These are phyloP conservation scores for Solanum piurae DNA, from an alignment of 257 asterid species.

Conservation along the genomic window DNA sequence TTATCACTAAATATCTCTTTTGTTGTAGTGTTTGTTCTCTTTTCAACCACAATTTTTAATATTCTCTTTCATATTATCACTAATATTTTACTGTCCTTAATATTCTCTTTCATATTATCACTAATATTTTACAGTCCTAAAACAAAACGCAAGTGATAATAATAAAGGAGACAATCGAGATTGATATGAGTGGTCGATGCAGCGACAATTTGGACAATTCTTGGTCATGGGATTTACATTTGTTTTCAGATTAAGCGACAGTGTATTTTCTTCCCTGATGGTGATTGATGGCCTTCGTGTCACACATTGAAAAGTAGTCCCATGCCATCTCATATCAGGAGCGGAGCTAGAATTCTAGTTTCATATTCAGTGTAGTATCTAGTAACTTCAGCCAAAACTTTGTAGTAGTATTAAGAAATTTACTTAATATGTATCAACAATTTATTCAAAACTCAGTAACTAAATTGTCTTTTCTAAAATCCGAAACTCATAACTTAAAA, in stretches of 20 bases:
- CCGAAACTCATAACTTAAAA: neutral
- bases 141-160: neutral
- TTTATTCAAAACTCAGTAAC: neutral
- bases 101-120: neutral
- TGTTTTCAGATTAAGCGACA: neutral
- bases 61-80: neutral
- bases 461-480: neutral
- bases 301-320: neutral
- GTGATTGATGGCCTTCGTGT: neutral
- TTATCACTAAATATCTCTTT: neutral
- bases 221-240: neutral
- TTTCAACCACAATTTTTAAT: neutral
- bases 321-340: neutral
- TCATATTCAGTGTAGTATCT: neutral
- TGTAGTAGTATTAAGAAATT: neutral
- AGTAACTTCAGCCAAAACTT: neutral
- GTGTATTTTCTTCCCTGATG: neutral
- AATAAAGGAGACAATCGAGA: neutral
- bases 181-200: neutral
- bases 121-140: neutral
- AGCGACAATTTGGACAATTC: neutral
- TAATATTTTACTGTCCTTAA: neutral
- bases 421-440: too few species aligned
- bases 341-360: neutral
- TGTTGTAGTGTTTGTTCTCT: too few species aligned